phyloP scores from a whole-genome alignment of 352 stramenopile genomes.

The Lagenidium giganteum region DNA sequence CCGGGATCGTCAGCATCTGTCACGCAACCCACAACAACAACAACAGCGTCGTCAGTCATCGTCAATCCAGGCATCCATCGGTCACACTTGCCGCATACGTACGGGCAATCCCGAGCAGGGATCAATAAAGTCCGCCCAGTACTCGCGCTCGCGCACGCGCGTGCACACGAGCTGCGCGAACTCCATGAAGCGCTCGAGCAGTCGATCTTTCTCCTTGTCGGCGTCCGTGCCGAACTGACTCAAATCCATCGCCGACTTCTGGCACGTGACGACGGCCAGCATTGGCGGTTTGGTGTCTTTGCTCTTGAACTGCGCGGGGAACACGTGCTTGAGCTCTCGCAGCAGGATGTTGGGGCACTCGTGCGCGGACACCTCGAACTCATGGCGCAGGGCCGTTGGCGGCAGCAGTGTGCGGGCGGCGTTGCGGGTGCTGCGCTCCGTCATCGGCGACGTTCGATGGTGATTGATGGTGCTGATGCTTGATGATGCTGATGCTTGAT shows the following conservation, averaged over 20 bases:
- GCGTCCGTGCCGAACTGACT: conserved; percentile 92
- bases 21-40: neutral
- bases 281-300: conserved; percentile 35
- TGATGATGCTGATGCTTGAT: too few relatives aligned
- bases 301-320: conserved; percentile 47
- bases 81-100: conserved; percentile 9
- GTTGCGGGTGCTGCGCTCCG: conserved; percentile 3
- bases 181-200: conserved; percentile 94
- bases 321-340: conserved; percentile 80
- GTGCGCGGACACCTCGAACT: conserved; percentile 82
- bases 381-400: conserved; percentile 50
- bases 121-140: conserved; percentile 98
- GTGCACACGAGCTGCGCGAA: conserved; percentile 89
- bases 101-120: conserved; percentile 94
- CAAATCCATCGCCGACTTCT: conserved; percentile 91
- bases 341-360: conserved; percentile 59
- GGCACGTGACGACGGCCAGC: conserved; percentile 92
- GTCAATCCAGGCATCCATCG: neutral
- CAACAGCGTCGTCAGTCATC: neutral
- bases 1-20: conserved; percentile 90
- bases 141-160: conserved; percentile 64
- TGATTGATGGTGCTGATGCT: too few relatives aligned
- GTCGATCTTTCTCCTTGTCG: conserved; percentile 93
- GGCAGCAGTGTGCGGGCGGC: conserved; percentile 33
- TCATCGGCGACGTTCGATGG: too few relatives aligned